These are phyloP conservation scores for Glycine latifolia DNA, from an alignment of 306 rosid genomes.

Conservation along the genomic window DNA sequence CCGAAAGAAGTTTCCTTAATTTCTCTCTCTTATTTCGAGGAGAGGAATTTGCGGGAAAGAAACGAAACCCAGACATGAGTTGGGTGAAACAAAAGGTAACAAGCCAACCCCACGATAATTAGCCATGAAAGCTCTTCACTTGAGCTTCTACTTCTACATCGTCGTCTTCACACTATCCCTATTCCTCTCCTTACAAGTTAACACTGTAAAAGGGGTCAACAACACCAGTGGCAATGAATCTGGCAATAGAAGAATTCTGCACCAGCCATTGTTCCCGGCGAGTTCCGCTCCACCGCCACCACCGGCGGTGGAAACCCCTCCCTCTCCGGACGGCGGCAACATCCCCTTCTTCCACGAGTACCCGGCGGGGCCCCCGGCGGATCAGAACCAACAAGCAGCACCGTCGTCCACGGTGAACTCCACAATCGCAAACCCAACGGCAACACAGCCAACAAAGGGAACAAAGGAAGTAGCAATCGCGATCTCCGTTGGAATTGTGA, in stretches of 20 bases:
- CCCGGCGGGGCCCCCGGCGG: slow-evolving; percentile 62
- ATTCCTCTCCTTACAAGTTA: slow-evolving; percentile 13
- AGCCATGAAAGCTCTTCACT: slow-evolving; percentile 63
- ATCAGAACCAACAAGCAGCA: slow-evolving; percentile 57
- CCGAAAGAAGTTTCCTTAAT: slow-evolving; percentile 62
- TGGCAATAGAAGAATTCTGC: slow-evolving; percentile 67
- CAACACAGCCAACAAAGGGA: slow-evolving; percentile 74
- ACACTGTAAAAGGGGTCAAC: slow-evolving; percentile 35
- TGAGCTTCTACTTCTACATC: slow-evolving; percentile 43
- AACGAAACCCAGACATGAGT: slow-evolving; percentile 59
- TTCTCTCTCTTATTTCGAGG: slow-evolving; percentile 28
- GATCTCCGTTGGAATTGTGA: slow-evolving; percentile 86
- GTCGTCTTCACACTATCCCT: slow-evolving; percentile 43
- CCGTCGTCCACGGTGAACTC: slow-evolving; percentile 52
- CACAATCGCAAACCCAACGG: slow-evolving; percentile 68
- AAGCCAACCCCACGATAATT: slow-evolving; percentile 46
- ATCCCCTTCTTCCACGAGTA: slow-evolving; percentile 83
- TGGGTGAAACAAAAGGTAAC: slow-evolving; percentile 50
- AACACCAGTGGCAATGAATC: slow-evolving; percentile 35
- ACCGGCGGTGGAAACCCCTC: slow-evolving; percentile 33
- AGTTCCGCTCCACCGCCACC: slow-evolving; percentile 68
- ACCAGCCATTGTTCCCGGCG: slow-evolving; percentile 83
- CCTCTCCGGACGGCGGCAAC: slow-evolving; percentile 40
- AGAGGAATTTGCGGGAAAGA: slow-evolving; percentile 45
- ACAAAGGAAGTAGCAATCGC: slow-evolving; percentile 83